Conservation (phyloP, 2,329 filamentous ascomycete species). For the Rutstroemia sp. region DNA sequence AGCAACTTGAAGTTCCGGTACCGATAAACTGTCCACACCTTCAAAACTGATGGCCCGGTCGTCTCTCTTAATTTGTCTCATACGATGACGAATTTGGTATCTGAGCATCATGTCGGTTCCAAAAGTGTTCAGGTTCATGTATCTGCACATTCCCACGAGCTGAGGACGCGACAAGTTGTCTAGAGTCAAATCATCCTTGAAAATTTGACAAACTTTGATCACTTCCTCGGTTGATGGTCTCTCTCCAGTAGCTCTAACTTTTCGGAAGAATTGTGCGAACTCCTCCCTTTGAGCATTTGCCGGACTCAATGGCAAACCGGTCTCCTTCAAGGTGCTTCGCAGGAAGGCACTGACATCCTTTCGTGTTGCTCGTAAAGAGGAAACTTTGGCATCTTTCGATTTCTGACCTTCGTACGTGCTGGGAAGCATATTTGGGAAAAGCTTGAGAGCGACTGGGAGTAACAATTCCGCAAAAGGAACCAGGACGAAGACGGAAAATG, state of each 20-base stretch:
- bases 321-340: conserved; percentile 81
- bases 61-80: conserved; percentile 98
- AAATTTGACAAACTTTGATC: conserved; percentile 98
- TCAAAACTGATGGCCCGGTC: conserved; percentile 92
- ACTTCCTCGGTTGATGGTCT: conserved; percentile 82
- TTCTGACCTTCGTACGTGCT: conserved; percentile 94
- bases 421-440: conserved; percentile 95
- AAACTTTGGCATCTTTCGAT: conserved; percentile 83
- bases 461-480: conserved; percentile 93
- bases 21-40: conserved; percentile 87
- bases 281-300: conserved; percentile 86
- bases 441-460: conserved; percentile 80
- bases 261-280: conserved; percentile 95
- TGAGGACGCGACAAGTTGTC: conserved; percentile 96
- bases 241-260: conserved; percentile 87
- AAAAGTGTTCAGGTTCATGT: conserved; percentile 96
- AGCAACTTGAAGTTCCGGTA: conserved; percentile 84
- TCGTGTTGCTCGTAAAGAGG: conserved; percentile 71
- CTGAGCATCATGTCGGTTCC: conserved; percentile 97
- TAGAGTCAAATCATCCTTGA: conserved; percentile 93
- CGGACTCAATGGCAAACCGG: conserved; percentile 79
- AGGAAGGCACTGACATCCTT: conserved; percentile 93
- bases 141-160: conserved; percentile 93
- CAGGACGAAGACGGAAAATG: conserved; percentile 94
- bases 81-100: conserved; percentile 93